Percentiles rank a stretch among this genome's conserved stretches.
These are phyloP conservation scores for Pezicula carpinea DNA, from an alignment of 2,329 filamentous ascomycete species.

Conservation along the genomic window DNA sequence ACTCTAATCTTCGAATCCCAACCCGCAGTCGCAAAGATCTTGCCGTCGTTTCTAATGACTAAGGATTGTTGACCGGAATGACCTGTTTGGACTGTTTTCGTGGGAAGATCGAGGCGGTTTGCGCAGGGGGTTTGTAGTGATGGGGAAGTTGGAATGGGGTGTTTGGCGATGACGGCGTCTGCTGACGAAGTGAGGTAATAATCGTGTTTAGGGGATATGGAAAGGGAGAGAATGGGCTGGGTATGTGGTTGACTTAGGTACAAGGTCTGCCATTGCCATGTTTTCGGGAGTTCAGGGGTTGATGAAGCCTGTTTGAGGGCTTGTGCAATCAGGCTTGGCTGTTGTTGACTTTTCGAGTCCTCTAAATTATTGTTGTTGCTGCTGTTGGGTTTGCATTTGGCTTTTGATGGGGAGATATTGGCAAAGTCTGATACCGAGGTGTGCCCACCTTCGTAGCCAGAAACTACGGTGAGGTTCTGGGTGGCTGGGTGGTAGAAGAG, in stretches of 20 bases:
- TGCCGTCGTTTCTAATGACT: conserved; percentile 70
- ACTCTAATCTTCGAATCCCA: conserved; percentile 84
- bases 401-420: background rate
- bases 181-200: conserved; percentile 78
- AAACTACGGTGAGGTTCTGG: conserved; percentile 55
- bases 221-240: conserved; percentile 77
- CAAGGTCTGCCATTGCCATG: conserved; percentile 43
- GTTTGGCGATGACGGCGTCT: conserved; percentile 73
- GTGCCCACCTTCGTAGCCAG: conserved; percentile 83
- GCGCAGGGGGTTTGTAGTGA: background rate
- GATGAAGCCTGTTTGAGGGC: too few relatives aligned
- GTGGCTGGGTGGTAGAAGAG: conserved; percentile 45
- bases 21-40: conserved; percentile 82
- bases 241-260: conserved; percentile 67
- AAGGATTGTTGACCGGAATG: conserved; percentile 88
- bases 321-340: background rate
- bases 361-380: background rate
- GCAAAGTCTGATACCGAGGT: conserved; percentile 53
- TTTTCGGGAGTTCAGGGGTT: conserved; percentile 35
- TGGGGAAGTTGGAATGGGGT: conserved; percentile 51
- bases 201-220: conserved; percentile 40
- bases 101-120: conserved; percentile 29
- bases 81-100: conserved; percentile 68
- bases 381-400: background rate
- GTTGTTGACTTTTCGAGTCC: background rate